Base-by-base conservation (phyloP, 2,329 filamentous ascomycete genomes). In the Corinectria fuckeliana region DNA sequence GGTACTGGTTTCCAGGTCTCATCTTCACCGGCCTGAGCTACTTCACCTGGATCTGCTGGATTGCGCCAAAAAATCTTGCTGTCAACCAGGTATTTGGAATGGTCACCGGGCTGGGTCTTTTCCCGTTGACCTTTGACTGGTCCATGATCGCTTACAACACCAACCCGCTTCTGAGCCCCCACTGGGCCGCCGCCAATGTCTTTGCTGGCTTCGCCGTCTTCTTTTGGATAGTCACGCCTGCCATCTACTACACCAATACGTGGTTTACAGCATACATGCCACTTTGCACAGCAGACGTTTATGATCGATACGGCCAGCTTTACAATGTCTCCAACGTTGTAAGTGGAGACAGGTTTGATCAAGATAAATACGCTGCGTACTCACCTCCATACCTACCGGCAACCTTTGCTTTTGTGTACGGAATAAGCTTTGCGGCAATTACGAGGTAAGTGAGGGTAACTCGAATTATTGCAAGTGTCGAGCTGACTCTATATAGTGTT, bases 101-200 rank as follows among this genome's bases (percentile, higher is more conserved):
- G 5, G 80, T 80, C 54, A 83, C 83, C 5, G 87, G 88, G 1
- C 75, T 90, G 4, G 86, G 84, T 0, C 74, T 91, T 11, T 78
- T 90, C 23, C 87, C 87, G 10, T 81, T 89, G 13, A 88, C 87
- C 0, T 86, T 91, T 57, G 88, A 90, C 73, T 90, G 88, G 88
- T 83, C 82, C 49, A 80, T 85, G 52, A 78, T 88, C 57, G 81
- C 82, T 2, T 88, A 83, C 67, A 77, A 85, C 52, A 73, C 75
- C 14, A 84, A 80, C 18, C 86, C 85, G 11, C 73, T 88, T 25
- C 84, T 87, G 57, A 80, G 84, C 2, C 85, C 86, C 3, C 86
- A 82, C 71, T 84, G 86, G 68, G 85, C 85, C 8, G 83, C 87
- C 53, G 80, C 80, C 50, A 89, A 89, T 66, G 85, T 85, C 3